A percentile compares a stretch with the other conserved stretches of the same genome.
Evolutionary conservation across 75 land plant genomes (phyloP).

Genomic region (Adiantum capillusveneris): DNA sequence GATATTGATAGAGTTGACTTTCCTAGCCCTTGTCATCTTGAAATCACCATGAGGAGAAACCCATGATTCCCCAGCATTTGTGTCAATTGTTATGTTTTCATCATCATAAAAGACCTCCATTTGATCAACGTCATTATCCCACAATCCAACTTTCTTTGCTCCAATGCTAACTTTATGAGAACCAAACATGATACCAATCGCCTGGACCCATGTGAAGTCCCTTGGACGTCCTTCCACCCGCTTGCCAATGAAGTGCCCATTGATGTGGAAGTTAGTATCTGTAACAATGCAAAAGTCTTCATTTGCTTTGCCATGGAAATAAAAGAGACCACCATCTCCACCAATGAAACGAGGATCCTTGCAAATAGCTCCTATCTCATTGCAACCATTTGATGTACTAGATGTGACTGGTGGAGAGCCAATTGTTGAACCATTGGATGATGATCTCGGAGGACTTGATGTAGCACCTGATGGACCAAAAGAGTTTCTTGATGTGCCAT

Average conservation of each 20-base stretch:
- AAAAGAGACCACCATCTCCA: slow-evolving; percentile 31
- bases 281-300: slow-evolving; percentile 48
- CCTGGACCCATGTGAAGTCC: slow-evolving; percentile 40
- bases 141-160: slow-evolving; percentile 7
- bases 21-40: too few species aligned
- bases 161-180: slow-evolving; percentile 17
- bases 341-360: slow-evolving; percentile 38
- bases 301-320: slow-evolving; percentile 47
- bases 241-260: slow-evolving; percentile 36
- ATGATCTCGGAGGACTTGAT: too few species aligned
- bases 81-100: background rate
- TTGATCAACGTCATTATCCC: slow-evolving; percentile 17
- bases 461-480: too few species aligned
- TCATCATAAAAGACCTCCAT: slow-evolving; percentile 3
- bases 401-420: too few species aligned
- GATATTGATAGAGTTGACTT: too few species aligned
- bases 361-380: too few species aligned
- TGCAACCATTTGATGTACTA: too few species aligned
- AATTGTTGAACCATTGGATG: too few species aligned
- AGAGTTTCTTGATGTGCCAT: too few species aligned
- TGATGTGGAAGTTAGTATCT: slow-evolving; percentile 34
- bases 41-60: slow-evolving; percentile 12
- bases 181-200: slow-evolving; percentile 16
- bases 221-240: slow-evolving; percentile 6
- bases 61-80: slow-evolving; percentile 2